Base-by-base conservation (phyloP, 805 yeast genomes). In the Kodamaea laetipori region DNA sequence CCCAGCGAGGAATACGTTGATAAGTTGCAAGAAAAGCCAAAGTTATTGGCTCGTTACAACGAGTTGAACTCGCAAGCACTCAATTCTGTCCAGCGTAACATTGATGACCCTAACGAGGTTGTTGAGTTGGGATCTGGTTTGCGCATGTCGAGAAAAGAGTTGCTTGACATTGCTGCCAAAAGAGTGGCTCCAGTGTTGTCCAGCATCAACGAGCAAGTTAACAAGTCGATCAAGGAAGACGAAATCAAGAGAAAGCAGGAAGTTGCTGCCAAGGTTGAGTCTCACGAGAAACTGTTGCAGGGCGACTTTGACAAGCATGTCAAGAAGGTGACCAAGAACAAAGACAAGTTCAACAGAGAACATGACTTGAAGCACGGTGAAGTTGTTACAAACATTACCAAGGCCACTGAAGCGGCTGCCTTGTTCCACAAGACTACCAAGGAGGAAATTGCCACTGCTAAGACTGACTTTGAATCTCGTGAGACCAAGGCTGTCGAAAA, bases 171-270 rank as follows among this genome's bases (percentile, higher is more conserved):
- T 54, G 83, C 83, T 16, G 74, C 76, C 30, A 66, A 66, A 49
- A 69, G 82, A 50, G 80, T 78, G 28, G 76, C 77, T 25, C 84
- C 84, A 4, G 73, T 78, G 28, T 63, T 78, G 54, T 67, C 72
- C 35, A 66, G 61, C 49, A 77, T 78, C 55, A 75, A 77, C 54
- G 74, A 70, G 21, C 73, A 74, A 47, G 83, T 77, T 37, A 61
- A 58, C 37, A 66, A 68, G 49, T 66, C 74, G 24, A 57, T 72
- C 48, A 48, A 65, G 44, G 75, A 67, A 48, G 81, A 76, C 55
- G 64, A 67, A 52, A 60, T 71, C 56, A 58, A 63, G 47, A 58
- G 70, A 57, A 56, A 73, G 56, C 60, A 66, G 43, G 63, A 59
- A 27, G 63, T 72, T 40, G 68, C 63, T 17, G 51, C 58, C 34